phyloP scores from a whole-genome alignment of 2,329 filamentous ascomycete species.

The Rhinocladiella mackenziei region DNA sequence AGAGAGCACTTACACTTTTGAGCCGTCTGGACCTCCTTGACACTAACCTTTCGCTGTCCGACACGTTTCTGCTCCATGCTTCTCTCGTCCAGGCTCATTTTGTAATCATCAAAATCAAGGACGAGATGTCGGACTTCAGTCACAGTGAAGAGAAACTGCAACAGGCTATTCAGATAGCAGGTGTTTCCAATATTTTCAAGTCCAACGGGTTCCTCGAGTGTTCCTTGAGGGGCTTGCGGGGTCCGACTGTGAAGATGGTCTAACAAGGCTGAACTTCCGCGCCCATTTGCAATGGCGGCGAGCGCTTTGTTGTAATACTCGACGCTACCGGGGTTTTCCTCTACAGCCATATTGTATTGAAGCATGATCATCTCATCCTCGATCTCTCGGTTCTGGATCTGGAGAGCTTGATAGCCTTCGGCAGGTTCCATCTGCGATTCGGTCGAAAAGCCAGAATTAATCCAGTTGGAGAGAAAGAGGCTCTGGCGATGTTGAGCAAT shows the following conservation, averaged over 20 bases:
- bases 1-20: conserved; percentile 65
- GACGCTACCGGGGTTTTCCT: conserved; percentile 45
- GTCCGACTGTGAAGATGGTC: conserved; percentile 23
- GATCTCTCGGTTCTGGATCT: conserved; percentile 51
- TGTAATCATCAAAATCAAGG: conserved; percentile 66
- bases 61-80: conserved; percentile 65
- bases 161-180: conserved; percentile 92
- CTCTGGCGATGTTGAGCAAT: conserved; percentile 59
- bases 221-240: conserved; percentile 30
- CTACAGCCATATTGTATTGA: conserved; percentile 46
- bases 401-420: conserved; percentile 50
- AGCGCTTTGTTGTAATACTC: conserved; percentile 47
- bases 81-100: conserved; percentile 63
- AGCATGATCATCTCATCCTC: conserved; percentile 49
- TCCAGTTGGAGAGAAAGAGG: conserved; percentile 49
- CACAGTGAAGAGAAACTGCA: conserved; percentile 93
- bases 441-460: conserved; percentile 52
- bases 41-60: conserved; percentile 65
- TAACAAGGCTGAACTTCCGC: conserved; percentile 36
- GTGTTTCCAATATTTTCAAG: conserved; percentile 94
- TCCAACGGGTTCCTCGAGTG: conserved; percentile 68
- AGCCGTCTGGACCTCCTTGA: conserved; percentile 56
- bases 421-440: conserved; percentile 55
- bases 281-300: conserved; percentile 44
- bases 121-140: conserved; percentile 76